Evolutionary conservation across 371 early-diverging fungal genomes (phyloP).

Genomic region (Mucor indicus): DNA sequence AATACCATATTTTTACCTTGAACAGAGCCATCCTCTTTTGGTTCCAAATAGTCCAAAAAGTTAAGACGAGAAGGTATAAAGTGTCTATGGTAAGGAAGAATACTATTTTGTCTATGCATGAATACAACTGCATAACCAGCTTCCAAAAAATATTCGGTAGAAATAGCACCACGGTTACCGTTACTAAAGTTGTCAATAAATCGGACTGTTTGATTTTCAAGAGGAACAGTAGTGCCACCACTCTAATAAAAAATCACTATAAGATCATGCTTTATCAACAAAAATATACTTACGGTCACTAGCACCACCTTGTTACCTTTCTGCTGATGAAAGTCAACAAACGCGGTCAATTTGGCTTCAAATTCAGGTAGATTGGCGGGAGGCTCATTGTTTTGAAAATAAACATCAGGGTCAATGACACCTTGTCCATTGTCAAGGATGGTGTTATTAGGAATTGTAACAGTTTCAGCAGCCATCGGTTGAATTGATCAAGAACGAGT

Average conservation of each 20-base stretch:
- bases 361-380: conserved; percentile 71
- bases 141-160: conserved; percentile 93
- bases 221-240: conserved; percentile 96
- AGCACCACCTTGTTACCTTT: conserved; percentile 69
- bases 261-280: no score
- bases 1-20: conserved; percentile 41
- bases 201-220: conserved; percentile 96
- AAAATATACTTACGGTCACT: conserved; percentile 62
- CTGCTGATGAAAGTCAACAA: conserved; percentile 65
- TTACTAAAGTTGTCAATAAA: conserved; percentile 98
- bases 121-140: conserved; percentile 94
- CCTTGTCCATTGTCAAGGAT: conserved; percentile 52
- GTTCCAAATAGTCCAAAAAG: conserved; percentile 78
- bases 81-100: conserved; percentile 92
- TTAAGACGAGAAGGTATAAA: conserved; percentile 75
- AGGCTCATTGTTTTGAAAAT: conserved; percentile 73
- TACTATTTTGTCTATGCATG: conserved; percentile 88
- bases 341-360: conserved; percentile 59
- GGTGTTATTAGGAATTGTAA: background rate
- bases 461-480: background rate
- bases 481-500: no score
- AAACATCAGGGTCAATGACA: conserved; percentile 73
- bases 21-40: conserved; percentile 55
- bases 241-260: conserved; percentile 48
- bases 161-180: conserved; percentile 94